These are phyloP conservation scores for Phytophthora ramorum DNA, from an alignment of 352 stramenopile species.

Conservation along the genomic window DNA sequence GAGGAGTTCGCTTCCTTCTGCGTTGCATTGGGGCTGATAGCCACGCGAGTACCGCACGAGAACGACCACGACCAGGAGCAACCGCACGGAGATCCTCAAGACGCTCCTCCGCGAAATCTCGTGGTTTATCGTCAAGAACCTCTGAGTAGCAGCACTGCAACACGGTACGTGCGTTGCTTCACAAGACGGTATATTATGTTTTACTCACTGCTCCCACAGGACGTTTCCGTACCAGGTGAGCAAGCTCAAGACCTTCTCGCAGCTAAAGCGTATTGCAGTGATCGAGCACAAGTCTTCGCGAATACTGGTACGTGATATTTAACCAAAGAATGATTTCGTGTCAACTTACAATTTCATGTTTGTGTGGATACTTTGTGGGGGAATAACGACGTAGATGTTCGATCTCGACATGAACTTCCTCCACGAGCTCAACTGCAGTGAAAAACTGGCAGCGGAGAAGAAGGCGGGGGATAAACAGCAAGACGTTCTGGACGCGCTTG, in stretches of 20 bases:
- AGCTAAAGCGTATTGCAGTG: slow-evolving; percentile 62
- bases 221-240: slow-evolving; percentile 75
- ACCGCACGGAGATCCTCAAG: slow-evolving; percentile 18
- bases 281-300: slow-evolving; percentile 66
- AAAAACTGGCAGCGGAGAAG: slow-evolving; percentile 50
- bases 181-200: not conserved
- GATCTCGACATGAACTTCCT: slow-evolving; percentile 69
- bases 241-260: slow-evolving; percentile 51
- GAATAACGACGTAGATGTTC: slow-evolving; percentile 50
- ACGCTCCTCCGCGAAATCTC: slow-evolving; percentile 23
- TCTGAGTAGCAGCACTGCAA: slow-evolving; percentile 22
- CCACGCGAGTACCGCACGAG: slow-evolving; percentile 38
- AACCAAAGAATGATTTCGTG: not conserved
- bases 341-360: slow-evolving; percentile 8
- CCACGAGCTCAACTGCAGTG: slow-evolving; percentile 65
- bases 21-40: slow-evolving; percentile 66
- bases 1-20: slow-evolving; percentile 90
- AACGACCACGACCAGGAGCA: slow-evolving; percentile 36
- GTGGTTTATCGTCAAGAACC: slow-evolving; percentile 38
- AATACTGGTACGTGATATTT: slow-evolving; percentile 49
- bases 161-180: slow-evolving; percentile 8
- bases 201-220: slow-evolving; percentile 26
- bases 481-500: slow-evolving; percentile 31
- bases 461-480: slow-evolving; percentile 40
- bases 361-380: not conserved